These are phyloP conservation scores for Leccinum uliginosum DNA, from an alignment of 768 basidiomycete species.

Conservation along the genomic window DNA sequence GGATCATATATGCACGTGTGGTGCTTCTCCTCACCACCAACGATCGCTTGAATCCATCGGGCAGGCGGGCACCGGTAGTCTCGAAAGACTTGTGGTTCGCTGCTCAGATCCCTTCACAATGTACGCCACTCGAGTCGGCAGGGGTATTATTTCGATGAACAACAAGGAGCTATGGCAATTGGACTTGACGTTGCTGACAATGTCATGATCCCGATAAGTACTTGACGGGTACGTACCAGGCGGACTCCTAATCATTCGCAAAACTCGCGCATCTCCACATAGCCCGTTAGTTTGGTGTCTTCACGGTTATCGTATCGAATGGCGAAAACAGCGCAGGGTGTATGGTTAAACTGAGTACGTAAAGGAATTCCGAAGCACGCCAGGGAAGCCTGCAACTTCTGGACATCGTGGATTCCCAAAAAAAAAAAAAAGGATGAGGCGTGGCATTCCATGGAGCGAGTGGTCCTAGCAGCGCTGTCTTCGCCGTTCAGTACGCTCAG, in stretches of 20 bases:
- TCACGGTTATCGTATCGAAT: constrained; percentile 5
- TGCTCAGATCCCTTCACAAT: background rate
- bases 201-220: background rate
- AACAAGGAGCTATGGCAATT: background rate
- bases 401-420: constrained; percentile 11
- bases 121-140: background rate
- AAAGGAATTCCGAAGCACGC: background rate
- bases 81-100: background rate
- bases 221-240: background rate
- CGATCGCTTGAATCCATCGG: background rate
- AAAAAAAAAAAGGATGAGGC: constrained; percentile 11
- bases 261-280: background rate
- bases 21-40: background rate
- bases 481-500: background rate
- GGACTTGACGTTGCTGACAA: background rate
- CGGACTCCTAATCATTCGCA: background rate
- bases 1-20: background rate
- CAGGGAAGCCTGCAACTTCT: background rate
- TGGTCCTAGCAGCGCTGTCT: background rate
- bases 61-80: background rate
- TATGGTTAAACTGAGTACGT: background rate
- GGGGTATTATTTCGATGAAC: background rate
- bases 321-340: constrained; percentile 16
- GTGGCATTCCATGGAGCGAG: constrained; percentile 27
- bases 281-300: background rate